Conservation (phyloP, 2,329 filamentous ascomycete species). For the Neonectria hederae region DNA sequence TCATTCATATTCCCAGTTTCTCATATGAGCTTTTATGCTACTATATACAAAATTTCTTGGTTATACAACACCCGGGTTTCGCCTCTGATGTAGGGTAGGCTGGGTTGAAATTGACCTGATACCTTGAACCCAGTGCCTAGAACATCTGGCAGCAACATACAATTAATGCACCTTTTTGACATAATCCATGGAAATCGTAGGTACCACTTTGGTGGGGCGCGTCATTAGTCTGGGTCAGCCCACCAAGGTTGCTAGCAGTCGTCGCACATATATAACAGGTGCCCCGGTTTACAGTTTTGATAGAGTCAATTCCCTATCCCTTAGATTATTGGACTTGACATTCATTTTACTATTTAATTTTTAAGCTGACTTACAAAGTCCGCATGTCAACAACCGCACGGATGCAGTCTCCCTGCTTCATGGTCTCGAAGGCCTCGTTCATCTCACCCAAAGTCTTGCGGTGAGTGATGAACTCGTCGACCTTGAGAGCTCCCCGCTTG, state of each 20-base stretch:
- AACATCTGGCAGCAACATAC: too few species aligned
- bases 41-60: conserved; percentile 2
- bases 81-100: conserved; percentile 5
- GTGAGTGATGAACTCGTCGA: conserved; percentile 99
- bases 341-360: conserved; percentile 27
- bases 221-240: conserved; percentile 10
- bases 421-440: conserved; percentile 89
- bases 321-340: conserved; percentile 24
- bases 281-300: conserved; percentile 23
- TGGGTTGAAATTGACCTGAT: background rate
- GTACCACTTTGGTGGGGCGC: conserved; percentile 4
- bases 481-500: conserved; percentile 88
- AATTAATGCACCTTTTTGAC: too few species aligned
- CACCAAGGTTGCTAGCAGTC: conserved; percentile 22
- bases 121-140: too few species aligned
- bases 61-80: background rate
- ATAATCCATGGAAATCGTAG: background rate
- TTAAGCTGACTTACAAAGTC: conserved; percentile 43
- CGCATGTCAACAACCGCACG: conserved; percentile 85
- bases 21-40: background rate
- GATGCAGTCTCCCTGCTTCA: conserved; percentile 98
- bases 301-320: conserved; percentile 23
- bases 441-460: conserved; percentile 83
- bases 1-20: background rate
- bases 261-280: conserved; percentile 19